Base-by-base conservation (phyloP, 305 asterid species). In the Ilex paraguariensis region DNA sequence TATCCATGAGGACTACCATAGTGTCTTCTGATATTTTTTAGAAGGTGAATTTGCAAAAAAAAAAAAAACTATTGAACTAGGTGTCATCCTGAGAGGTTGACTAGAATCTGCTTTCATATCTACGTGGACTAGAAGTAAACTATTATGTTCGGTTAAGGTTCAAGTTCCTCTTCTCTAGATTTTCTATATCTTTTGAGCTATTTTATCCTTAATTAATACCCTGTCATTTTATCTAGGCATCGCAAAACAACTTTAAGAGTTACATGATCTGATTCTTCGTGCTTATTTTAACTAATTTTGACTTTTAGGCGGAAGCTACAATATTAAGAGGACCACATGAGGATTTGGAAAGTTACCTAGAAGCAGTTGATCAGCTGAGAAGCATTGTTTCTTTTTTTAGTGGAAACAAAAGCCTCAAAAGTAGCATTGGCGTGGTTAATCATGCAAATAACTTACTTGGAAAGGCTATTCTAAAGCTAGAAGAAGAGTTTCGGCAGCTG, bases 301-400 rank as follows among this genome's bases (percentile, higher is more conserved):
- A 80, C 54, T 69, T 63, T 73, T 62, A 93, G 98, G 96, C 96
- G 9, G 98, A 93, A 79, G 97, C 98, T 61, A 90, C 82, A 74
- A 83, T 93, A 65, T 64, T 93, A 70, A 86, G 84, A 77, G 98
- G 98, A 0, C 98, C 98, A 39, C 97, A 90, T 50, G 98, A 92
- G 68, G 95, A 87, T 75, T 65, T 90, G 75, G 97, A 93, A 70
- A 90, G 95, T 65, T 93, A 90, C 72, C 77, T 93, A 31, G 87
- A 84, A 71, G 99, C 95, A 65, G 90, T 90, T 67, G 82, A 83
- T 73, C 97, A 87, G 53, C 78, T 93, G 60, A 82, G 95, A 79
- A 53, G 76, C 61, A 81, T 87, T 60, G 68, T 87, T 58, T 60
- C 46, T 6, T 90, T 84, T 65, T 93, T 93, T 65, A 76, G 77